A percentile compares a stretch with the other conserved stretches of the same genome.
Evolutionary conservation across 257 asterid species (phyloP).

Genomic region (Penstemon davidsonii): DNA sequence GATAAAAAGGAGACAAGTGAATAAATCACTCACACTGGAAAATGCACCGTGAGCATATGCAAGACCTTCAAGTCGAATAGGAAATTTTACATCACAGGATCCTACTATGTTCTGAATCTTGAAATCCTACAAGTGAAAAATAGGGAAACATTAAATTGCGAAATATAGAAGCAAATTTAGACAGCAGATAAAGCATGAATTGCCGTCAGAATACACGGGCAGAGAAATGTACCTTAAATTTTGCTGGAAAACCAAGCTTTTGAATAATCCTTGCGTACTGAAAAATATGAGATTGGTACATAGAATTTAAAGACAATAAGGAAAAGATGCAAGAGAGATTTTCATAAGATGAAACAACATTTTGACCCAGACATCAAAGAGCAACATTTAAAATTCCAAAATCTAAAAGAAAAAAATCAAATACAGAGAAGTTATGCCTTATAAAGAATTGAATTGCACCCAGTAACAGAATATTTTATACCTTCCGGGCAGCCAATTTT

Average conservation of each 20-base stretch:
- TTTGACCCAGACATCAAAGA: background rate
- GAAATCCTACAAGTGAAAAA: slow-evolving; percentile 48
- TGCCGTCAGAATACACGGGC: background rate
- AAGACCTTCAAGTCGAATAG: slow-evolving; percentile 75
- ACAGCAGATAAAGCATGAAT: background rate
- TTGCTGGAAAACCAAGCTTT: slow-evolving; percentile 78
- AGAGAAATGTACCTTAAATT: slow-evolving; percentile 58
- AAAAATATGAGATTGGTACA: slow-evolving; percentile 13
- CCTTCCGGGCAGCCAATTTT: slow-evolving; percentile 79
- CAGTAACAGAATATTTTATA: slow-evolving; percentile 21
- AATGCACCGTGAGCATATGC: slow-evolving; percentile 81
- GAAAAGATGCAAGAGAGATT: background rate
- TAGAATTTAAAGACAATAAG: background rate
- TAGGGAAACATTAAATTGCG: background rate
- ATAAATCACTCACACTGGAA: slow-evolving; percentile 61
- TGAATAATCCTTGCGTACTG: slow-evolving; percentile 78
- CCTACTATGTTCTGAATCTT: slow-evolving; percentile 84
- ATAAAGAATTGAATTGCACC: background rate
- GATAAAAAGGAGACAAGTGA: slow-evolving; percentile 10
- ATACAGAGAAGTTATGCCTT: background rate
- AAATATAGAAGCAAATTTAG: background rate
- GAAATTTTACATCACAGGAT: slow-evolving; percentile 75
- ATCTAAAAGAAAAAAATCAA: slow-evolving; percentile 11
- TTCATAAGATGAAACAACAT: background rate
- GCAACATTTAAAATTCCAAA: slow-evolving; percentile 4